These are phyloP conservation scores for Coemansia sp. DNA, from an alignment of 192 early-diverging fungal species.

Conservation along the genomic window DNA sequence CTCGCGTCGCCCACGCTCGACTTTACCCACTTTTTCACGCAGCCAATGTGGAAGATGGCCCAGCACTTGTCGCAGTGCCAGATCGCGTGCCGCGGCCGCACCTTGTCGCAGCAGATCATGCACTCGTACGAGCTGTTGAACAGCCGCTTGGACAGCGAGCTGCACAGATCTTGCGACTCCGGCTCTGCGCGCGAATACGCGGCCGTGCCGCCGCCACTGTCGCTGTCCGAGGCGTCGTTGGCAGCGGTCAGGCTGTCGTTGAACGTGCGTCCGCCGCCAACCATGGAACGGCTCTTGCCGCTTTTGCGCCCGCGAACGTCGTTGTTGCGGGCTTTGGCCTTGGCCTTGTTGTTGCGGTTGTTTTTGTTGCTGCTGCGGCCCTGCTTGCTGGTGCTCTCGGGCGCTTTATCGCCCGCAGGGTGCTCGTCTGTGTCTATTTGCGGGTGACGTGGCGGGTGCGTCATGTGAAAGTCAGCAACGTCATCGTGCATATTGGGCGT, in stretches of 20 bases:
- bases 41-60: conserved; percentile 88
- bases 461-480: not conserved
- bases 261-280: conserved; percentile 43
- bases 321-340: not conserved
- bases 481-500: not conserved
- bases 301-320: conserved; percentile 11
- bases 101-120: conserved; percentile 93
- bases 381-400: not conserved
- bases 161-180: conserved; percentile 55
- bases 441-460: not conserved
- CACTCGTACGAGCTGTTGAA: conserved; percentile 81
- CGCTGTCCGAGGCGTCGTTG: conserved; percentile 1
- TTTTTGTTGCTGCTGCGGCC: not conserved
- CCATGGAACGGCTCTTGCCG: conserved; percentile 11
- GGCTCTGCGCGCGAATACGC: not conserved
- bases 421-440: not conserved
- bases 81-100: conserved; percentile 65
- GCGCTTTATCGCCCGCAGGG: not conserved
- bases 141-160: conserved; percentile 63
- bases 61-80: conserved; percentile 90
- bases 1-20: conserved; percentile 50
- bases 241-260: conserved; percentile 26
- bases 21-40: conserved; percentile 77
- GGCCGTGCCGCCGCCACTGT: not conserved
- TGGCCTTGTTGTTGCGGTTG: conserved; percentile 6